A percentile compares a stretch with the other conserved stretches of the same genome.
phyloP scores from a whole-genome alignment of 208 protist genomes.

The Leishmania tropica region DNA sequence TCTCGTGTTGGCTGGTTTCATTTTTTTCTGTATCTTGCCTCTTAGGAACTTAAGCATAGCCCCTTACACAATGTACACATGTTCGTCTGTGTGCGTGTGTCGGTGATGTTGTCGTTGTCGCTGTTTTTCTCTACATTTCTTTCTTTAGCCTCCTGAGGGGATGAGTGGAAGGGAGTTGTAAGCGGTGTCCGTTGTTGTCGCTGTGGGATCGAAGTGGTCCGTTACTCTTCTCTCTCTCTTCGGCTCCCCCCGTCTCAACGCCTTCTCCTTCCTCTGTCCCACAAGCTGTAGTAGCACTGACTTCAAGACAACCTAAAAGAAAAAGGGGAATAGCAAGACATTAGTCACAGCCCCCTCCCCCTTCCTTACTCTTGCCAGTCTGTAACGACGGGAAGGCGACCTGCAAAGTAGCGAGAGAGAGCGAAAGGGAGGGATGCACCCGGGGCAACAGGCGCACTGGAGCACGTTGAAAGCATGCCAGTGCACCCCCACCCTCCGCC shows the following conservation, averaged over 20 bases:
- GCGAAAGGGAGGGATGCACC: not conserved
- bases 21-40: not conserved
- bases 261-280: not conserved
- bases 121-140: constrained; percentile 2
- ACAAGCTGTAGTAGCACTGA: constrained; percentile 9
- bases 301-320: not conserved
- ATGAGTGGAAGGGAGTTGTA: not conserved
- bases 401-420: not conserved
- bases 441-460: not conserved
- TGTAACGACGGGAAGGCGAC: not conserved
- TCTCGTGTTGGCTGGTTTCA: not conserved
- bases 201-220: not conserved
- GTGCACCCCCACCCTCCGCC: not conserved
- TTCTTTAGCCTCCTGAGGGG: not conserved
- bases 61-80: not conserved
- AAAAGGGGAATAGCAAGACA: not conserved
- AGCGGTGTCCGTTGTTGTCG: not conserved
- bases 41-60: constrained; percentile 13
- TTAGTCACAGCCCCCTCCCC: not conserved
- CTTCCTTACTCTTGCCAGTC: not conserved
- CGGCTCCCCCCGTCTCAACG: not conserved
- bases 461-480: not conserved
- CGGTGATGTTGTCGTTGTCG: not conserved
- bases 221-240: not conserved
- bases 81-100: not conserved